Percentiles rank a stretch among this genome's conserved stretches.
phyloP scores from a whole-genome alignment of 2,329 filamentous ascomycete species.

The Rutstroemia sp. region DNA sequence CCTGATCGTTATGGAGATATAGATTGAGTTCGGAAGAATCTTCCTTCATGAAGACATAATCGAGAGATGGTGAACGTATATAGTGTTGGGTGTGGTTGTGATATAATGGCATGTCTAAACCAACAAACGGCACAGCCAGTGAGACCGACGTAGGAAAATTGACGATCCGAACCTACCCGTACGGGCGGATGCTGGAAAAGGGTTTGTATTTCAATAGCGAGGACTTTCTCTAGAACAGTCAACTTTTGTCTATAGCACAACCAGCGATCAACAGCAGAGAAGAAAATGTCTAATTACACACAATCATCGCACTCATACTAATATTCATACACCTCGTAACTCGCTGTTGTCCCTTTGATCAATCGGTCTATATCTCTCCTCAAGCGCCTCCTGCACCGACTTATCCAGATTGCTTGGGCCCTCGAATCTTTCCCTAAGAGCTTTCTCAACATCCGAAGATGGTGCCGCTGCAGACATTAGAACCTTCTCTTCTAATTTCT shows the following conservation, averaged over 20 bases:
- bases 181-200: slow-evolving; percentile 5
- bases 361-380: slow-evolving; percentile 46
- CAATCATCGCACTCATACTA: background rate
- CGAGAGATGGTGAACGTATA: no score
- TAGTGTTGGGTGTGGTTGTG: background rate
- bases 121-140: background rate
- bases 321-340: slow-evolving; percentile 30
- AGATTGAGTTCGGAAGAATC: background rate
- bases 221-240: background rate
- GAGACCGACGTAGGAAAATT: background rate
- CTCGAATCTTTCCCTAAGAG: slow-evolving; percentile 46
- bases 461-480: slow-evolving; percentile 11
- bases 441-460: slow-evolving; percentile 34
- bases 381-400: slow-evolving; percentile 46
- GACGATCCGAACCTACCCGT: background rate
- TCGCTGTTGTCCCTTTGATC: slow-evolving; percentile 31
- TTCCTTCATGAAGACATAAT: background rate
- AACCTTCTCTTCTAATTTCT: slow-evolving; percentile 28
- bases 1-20: background rate
- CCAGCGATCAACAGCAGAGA: slow-evolving; percentile 8
- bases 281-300: slow-evolving; percentile 10
- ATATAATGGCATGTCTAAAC: background rate
- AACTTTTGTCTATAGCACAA: slow-evolving; percentile 11
- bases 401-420: slow-evolving; percentile 36
- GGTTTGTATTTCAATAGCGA: background rate